Base-by-base conservation (phyloP, 805 yeast species). In the Cyberlindnera maritima region DNA sequence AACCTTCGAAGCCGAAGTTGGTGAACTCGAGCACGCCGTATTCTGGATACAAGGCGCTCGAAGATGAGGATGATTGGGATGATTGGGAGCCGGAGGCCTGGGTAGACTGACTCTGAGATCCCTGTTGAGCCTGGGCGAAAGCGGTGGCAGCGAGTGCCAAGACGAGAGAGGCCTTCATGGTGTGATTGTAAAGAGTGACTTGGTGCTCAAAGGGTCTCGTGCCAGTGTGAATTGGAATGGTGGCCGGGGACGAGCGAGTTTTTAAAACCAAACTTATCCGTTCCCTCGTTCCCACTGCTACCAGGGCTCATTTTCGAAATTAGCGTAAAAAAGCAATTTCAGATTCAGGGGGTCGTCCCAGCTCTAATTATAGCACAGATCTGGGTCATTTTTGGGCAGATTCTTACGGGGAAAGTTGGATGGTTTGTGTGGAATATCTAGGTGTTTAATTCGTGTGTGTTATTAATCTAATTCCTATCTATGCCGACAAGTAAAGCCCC, bases 1-100 rank as follows among this genome's bases (percentile, higher is more conserved):
- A 62, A 9, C 87, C 87, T 3, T 67, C 60, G 56, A 65, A 81
- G 0, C 88, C 88, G 23, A 80, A 61, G 60, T 81, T 81, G 12
- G 65, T 65, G 47, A 79, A 80, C 50, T 76, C 76, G 15, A 81
- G 54, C 5, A 68, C 69, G 31, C 70, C 69, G 33, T 59, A 68
- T 33, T 66, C 57, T 3, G 48, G 28, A 34, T 56, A 60, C 17
- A 49, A 47, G 3, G 57, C 48, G 2, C 48, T 42, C 1, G 44
- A 19, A 8, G 53, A 38, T 1, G 52, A 40, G 2, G 54, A 26
- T 3, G 55, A 39, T 8, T 53, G 36, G 5, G 53, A 32, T 14
- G 44, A 25, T 8, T 26, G 34, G 17, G n/a, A n/a, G n/a, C n/a
- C n/a, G n/a, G n/a, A n/a, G n/a, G n/a, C n/a, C n/a, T n/a, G n/a